A percentile compares a stretch with the other conserved stretches of the same genome.
Evolutionary conservation across 257 asterid genomes (phyloP).

Genomic region (Misopates orontium): DNA sequence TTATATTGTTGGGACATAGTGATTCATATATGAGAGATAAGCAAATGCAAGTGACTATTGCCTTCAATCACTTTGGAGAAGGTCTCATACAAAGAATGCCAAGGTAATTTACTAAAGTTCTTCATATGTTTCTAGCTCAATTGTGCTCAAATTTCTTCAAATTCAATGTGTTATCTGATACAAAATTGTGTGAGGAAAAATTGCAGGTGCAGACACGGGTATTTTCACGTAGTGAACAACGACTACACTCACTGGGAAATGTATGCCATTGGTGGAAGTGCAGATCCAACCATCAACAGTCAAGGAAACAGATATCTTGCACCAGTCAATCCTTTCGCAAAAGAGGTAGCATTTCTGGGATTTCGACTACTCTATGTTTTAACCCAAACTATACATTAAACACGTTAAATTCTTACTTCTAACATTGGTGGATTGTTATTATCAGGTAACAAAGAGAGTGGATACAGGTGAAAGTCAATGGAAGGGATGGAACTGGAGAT

Average conservation of each 20-base stretch:
- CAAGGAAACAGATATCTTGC: slow-evolving; percentile 93
- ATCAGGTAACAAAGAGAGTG: slow-evolving; percentile 83
- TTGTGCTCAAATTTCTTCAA: neutral
- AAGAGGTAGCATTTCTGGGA: slow-evolving; percentile 57
- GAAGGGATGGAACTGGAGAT: slow-evolving; percentile 92
- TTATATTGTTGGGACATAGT: slow-evolving; percentile 86
- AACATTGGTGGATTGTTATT: slow-evolving; percentile 9
- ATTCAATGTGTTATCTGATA: neutral
- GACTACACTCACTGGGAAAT: slow-evolving; percentile 98
- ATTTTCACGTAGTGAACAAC: slow-evolving; percentile 94
- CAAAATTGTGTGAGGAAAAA: slow-evolving; percentile 3
- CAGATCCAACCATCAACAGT: slow-evolving; percentile 87
- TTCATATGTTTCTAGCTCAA: no score
- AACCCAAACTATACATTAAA: neutral
- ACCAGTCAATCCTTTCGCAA: slow-evolving; percentile 63
- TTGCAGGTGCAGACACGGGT: slow-evolving; percentile 90
- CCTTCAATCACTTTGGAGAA: slow-evolving; percentile 90
- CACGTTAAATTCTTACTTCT: neutral
- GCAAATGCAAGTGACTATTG: slow-evolving; percentile 89
- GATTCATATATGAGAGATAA: slow-evolving; percentile 74
- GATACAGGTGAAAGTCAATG: slow-evolving; percentile 52
- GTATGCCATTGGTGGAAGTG: slow-evolving; percentile 98
- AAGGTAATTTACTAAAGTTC: slow-evolving; percentile 41
- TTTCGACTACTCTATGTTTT: neutral
- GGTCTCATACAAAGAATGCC: slow-evolving; percentile 97